Conservation (phyloP, 1,139 yeast genomes). For the Taphrina betulina region DNA sequence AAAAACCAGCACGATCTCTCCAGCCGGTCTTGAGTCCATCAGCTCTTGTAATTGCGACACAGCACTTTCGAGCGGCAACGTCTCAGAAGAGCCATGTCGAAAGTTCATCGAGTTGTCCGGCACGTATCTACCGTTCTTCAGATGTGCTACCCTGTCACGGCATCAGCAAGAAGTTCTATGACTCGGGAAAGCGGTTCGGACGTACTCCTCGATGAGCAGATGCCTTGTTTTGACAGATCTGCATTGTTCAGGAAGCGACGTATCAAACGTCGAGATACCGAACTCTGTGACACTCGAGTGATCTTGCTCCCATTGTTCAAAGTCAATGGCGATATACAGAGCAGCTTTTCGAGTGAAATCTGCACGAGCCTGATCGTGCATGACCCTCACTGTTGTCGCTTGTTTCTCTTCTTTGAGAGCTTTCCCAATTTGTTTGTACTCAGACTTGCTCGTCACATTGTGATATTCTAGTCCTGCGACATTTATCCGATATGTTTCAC, state of each 20-base stretch:
- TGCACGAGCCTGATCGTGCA: neutral
- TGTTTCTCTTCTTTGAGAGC: neutral
- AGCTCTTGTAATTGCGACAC: neutral
- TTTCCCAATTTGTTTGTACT: neutral
- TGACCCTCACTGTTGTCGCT: neutral
- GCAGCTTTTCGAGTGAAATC: neutral
- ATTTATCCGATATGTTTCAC: neutral
- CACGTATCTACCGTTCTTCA: constrained; percentile 6
- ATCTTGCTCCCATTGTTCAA: constrained; percentile 18
- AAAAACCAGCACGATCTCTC: constrained; percentile 1
- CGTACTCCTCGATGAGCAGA: constrained; percentile 3
- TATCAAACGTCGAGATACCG: constrained; percentile 12
- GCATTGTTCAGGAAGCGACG: neutral
- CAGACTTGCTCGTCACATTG: neutral
- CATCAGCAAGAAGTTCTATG: neutral
- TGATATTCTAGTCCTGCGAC: neutral
- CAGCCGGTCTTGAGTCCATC: neutral
- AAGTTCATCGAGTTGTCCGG: constrained; percentile 8
- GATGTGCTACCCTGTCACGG: neutral
- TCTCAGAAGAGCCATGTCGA: constrained; percentile 5
- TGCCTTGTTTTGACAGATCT: constrained; percentile 1
- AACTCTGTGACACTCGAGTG: constrained; percentile 19
- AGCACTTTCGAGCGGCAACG: constrained; percentile 3
- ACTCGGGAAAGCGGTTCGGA: neutral
- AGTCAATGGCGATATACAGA: constrained; percentile 9